Conservation (phyloP, 306 rosid species). For the Senna tora region DNA sequence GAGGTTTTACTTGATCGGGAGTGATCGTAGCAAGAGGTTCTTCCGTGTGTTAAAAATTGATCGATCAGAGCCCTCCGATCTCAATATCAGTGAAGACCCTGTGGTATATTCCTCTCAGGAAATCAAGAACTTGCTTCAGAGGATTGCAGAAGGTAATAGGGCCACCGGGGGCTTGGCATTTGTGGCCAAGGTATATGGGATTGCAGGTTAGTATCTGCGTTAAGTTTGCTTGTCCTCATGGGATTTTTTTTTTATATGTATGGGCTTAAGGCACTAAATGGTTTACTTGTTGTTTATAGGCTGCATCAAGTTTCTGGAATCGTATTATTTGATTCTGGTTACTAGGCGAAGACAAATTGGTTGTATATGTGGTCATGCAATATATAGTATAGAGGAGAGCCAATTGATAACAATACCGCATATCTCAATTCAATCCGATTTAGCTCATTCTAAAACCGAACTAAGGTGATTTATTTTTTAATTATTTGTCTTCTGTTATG, state of each 20-base stretch:
- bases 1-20: slow-evolving; percentile 82
- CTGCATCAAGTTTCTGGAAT: slow-evolving; percentile 89
- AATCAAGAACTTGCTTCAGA: slow-evolving; percentile 80
- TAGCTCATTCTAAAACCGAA: slow-evolving; percentile 90
- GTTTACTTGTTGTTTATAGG: background rate
- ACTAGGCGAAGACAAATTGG: slow-evolving; percentile 94
- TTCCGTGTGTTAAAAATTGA: slow-evolving; percentile 87
- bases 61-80: slow-evolving; percentile 90
- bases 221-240: background rate
- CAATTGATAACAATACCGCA: slow-evolving; percentile 87
- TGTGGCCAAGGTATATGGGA: slow-evolving; percentile 77
- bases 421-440: slow-evolving; percentile 75
- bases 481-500: background rate
- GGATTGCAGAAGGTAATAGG: slow-evolving; percentile 82
- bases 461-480: slow-evolving; percentile 8
- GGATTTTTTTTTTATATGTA: background rate
- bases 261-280: background rate
- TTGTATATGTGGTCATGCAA: slow-evolving; percentile 84
- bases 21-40: slow-evolving; percentile 78
- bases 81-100: slow-evolving; percentile 83
- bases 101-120: slow-evolving; percentile 81
- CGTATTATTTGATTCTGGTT: slow-evolving; percentile 85
- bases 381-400: slow-evolving; percentile 81
- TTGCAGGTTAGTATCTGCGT: slow-evolving; percentile 46
- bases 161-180: slow-evolving; percentile 82